These are phyloP conservation scores for Panaeolus papilionaceus DNA, from an alignment of 768 basidiomycete genomes.

Conservation along the genomic window DNA sequence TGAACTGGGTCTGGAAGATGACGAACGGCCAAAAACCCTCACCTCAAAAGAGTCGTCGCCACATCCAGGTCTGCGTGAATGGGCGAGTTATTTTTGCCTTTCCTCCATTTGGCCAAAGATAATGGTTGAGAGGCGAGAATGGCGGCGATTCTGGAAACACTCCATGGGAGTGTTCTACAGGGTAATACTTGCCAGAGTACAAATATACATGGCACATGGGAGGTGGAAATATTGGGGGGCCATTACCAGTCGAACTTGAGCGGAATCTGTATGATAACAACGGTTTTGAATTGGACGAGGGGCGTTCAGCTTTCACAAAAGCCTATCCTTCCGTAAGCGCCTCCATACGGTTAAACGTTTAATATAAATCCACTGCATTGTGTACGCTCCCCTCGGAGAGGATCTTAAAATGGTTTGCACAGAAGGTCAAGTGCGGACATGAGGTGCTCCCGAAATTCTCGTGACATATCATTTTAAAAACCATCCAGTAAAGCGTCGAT, in stretches of 20 bases:
- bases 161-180: neutral
- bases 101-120: constrained; percentile 4
- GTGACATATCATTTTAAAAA: neutral
- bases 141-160: neutral
- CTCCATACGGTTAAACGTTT: neutral
- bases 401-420: constrained; percentile 6
- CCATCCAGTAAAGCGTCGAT: neutral
- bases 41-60: neutral
- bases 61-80: constrained; percentile 9
- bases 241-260: neutral
- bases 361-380: neutral
- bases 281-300: neutral
- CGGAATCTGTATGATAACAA: neutral
- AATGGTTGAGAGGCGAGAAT: constrained; percentile 5
- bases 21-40: constrained; percentile 15
- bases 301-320: neutral
- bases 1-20: constrained; percentile 1
- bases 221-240: neutral
- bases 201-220: neutral
- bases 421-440: constrained; percentile 1
- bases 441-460: constrained; percentile 10
- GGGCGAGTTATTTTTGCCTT: constrained; percentile 13
- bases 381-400: neutral
- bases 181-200: neutral
- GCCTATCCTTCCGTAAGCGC: neutral